Base-by-base conservation (phyloP, 192 early-diverging fungal genomes). In the Coemansia sp. region DNA sequence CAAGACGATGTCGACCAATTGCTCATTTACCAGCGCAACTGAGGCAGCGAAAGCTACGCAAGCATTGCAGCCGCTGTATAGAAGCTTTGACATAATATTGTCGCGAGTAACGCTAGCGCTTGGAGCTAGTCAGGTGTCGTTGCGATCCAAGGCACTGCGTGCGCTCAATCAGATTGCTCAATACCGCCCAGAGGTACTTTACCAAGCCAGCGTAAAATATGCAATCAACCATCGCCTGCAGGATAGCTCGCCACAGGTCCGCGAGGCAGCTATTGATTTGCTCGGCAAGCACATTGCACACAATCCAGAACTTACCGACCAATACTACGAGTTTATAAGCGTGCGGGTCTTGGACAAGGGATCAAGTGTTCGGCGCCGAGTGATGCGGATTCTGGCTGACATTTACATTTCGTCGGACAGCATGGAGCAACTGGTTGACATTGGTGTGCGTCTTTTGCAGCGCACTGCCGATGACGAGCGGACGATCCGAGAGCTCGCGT, bases 261-360 rank as follows among this genome's bases (percentile, higher is more conserved):
- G 95, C 31, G 95, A 96, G 80, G 91, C 90, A 9, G 91, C 94
- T 5, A 87, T 94, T n/a, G 91, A 96, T 52, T 68, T 98, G 25
- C 84, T 95, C 31, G 91, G 91, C 17, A 90, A 88, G 57, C 92
- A 93, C 62, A 71, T 95, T 49, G 82, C 87, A 5, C 81, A 84
- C 55, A 85, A 89, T 31, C 74, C 81, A 8, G 82, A 74, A 50
- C 82, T 96, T 17, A 83, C 89, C 1, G 69, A 65, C 22, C 83
- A 92, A 56, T 93, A 95, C 66, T 96, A 94, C 62, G 85, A 87
- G 28, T 75, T 92, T 40, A 82, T 96, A 42, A 89, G 88, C 55
- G 89, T 87, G 8, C 78, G 94, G 23, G 84, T 95, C 2, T 77
- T 93, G 60, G 96, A 98, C 78, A 93, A 90, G 26, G 91, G 93